Percentiles rank a stretch among this genome's conserved stretches.
Conservation (phyloP, 192 early-diverging fungal species). For the Podila verticillata region DNA sequence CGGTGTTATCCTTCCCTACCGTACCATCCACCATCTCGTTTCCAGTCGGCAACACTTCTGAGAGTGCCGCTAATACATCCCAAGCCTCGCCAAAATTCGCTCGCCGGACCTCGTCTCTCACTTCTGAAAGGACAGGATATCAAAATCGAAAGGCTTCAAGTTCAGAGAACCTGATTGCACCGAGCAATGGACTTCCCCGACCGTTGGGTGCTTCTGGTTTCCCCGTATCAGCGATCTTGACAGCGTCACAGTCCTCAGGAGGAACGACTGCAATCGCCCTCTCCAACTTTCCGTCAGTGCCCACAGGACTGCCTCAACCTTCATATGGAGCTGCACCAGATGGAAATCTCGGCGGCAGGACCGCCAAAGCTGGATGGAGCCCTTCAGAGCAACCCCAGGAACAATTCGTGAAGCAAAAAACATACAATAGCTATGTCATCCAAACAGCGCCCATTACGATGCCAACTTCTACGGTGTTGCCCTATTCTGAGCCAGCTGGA, state of each 20-base stretch:
- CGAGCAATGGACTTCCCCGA: background rate
- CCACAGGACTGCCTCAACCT: background rate
- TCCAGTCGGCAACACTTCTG: background rate
- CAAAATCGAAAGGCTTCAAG: too few species aligned
- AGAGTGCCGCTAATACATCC: background rate
- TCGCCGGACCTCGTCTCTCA: too few species aligned
- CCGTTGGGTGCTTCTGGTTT: background rate
- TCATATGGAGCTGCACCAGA: background rate
- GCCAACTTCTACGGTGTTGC: background rate
- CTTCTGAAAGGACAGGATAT: too few species aligned
- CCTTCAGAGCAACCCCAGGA: background rate
- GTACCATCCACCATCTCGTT: background rate
- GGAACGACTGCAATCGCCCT: background rate
- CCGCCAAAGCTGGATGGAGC: background rate
- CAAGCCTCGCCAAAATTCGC: background rate
- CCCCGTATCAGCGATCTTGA: background rate
- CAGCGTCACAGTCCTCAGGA: background rate
- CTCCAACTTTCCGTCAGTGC: background rate
- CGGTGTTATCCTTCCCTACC: background rate
- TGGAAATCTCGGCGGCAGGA: background rate
- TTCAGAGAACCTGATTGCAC: background rate
- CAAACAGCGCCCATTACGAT: background rate
- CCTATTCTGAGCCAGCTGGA: background rate
- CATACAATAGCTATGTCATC: conserved; percentile 1
- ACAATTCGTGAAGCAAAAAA: background rate